phyloP scores from a whole-genome alignment of 2,329 filamentous ascomycete species.

The Monosporascus sp. region DNA sequence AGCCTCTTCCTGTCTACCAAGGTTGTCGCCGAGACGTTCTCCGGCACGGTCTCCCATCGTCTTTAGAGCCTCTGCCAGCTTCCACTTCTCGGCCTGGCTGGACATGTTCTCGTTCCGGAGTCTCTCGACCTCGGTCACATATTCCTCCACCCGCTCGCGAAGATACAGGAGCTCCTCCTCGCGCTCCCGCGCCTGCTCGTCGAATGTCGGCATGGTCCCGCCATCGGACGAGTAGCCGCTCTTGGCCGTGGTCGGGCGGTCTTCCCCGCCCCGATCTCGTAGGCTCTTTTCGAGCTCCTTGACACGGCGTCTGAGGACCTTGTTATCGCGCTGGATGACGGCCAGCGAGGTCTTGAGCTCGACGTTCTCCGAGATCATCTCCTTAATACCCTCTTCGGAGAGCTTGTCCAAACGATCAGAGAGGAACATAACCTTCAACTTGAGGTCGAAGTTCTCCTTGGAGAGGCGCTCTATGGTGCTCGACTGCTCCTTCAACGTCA shows the following conservation, averaged over 20 bases:
- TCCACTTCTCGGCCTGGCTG: slow-evolving; percentile 80
- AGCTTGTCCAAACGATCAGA: slow-evolving; percentile 89
- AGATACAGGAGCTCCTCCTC: slow-evolving; percentile 85
- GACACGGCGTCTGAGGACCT: slow-evolving; percentile 71
- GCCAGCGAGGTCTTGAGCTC: slow-evolving; percentile 88
- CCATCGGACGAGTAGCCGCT: slow-evolving; percentile 54
- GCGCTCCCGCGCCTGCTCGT: slow-evolving; percentile 60
- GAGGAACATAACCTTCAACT: slow-evolving; percentile 95
- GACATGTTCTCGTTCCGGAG: slow-evolving; percentile 71
- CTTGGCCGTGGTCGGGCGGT: slow-evolving; percentile 54
- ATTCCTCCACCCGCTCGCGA: slow-evolving; percentile 79
- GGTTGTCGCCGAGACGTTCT: slow-evolving; percentile 38
- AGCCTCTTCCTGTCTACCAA: slow-evolving; percentile 56
- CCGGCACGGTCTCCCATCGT: slow-evolving; percentile 42
- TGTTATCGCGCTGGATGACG: slow-evolving; percentile 86
- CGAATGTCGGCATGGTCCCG: slow-evolving; percentile 49
- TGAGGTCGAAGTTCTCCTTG: slow-evolving; percentile 97
- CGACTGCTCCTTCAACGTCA: slow-evolving; percentile 96
- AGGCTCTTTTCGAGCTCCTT: slow-evolving; percentile 83
- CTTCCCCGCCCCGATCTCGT: slow-evolving; percentile 53
- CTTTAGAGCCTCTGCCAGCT: slow-evolving; percentile 73
- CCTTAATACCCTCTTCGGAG: slow-evolving; percentile 93
- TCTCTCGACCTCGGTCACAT: slow-evolving; percentile 76
- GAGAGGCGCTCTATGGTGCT: slow-evolving; percentile 93
- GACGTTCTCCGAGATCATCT: slow-evolving; percentile 97